phyloP scores from a whole-genome alignment of 83 land plant genomes.

The Picea abies region DNA sequence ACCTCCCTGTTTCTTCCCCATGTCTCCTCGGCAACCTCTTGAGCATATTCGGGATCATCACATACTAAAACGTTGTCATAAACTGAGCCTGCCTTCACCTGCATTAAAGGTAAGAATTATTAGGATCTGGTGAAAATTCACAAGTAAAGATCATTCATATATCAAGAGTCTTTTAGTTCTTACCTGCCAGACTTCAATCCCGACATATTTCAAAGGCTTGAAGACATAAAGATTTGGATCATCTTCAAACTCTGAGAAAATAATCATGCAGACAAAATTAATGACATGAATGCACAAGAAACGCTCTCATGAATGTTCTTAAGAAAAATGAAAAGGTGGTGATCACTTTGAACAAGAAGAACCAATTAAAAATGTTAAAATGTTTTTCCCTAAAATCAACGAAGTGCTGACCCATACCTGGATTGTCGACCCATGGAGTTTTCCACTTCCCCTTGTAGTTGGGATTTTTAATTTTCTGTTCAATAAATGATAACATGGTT shows the following conservation, averaged over 20 bases:
- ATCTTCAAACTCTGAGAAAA: constrained; percentile 91
- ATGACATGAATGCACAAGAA: not conserved
- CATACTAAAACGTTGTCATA: constrained; percentile 92
- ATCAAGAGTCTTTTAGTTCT: not conserved
- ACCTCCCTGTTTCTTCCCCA: constrained; percentile 78
- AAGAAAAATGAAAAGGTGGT: not conserved
- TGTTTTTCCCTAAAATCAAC: not conserved
- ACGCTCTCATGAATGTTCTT: not conserved
- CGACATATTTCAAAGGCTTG: constrained; percentile 87
- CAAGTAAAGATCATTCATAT: constrained; percentile 4
- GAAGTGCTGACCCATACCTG: constrained; percentile 48
- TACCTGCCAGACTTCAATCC: constrained; percentile 99
- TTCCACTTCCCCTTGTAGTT: constrained; percentile 92
- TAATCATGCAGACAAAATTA: constrained; percentile 5
- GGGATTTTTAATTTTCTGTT: constrained; percentile 93
- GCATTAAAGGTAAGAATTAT: constrained; percentile 13
- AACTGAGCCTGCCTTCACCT: constrained; percentile 97
- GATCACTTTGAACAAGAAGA: not conserved
- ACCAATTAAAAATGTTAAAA: not conserved
- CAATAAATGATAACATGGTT: not conserved
- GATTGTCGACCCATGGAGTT: constrained; percentile 88
- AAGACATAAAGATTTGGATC: constrained; percentile 98
- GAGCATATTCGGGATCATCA: constrained; percentile 96
- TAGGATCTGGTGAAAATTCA: not conserved
- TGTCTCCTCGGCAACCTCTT: constrained; percentile 71